A percentile compares a stretch with the other conserved stretches of the same genome.
phyloP scores from a whole-genome alignment of 768 basidiomycete genomes.

The Stropharia rugosoannulata region DNA sequence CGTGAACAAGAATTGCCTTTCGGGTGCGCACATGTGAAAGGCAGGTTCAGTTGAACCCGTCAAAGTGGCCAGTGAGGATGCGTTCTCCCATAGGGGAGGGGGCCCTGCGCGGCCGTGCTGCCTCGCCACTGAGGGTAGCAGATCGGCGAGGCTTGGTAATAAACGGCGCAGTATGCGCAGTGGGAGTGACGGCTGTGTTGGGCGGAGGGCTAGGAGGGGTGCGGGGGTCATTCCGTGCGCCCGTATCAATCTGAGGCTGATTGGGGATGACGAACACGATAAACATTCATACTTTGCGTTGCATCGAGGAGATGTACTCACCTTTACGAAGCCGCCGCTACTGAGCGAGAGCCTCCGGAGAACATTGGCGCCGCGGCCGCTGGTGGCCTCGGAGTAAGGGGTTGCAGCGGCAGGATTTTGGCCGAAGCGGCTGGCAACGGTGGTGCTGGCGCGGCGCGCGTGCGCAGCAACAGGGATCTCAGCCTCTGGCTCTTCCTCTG shows the following conservation, averaged over 20 bases:
- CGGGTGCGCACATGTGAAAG: neutral
- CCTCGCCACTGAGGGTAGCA: slow-evolving; percentile 52
- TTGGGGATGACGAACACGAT: slow-evolving; percentile 11
- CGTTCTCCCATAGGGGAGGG: slow-evolving; percentile 91
- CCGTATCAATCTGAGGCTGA: slow-evolving; percentile 28
- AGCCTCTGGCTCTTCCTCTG: slow-evolving; percentile 37
- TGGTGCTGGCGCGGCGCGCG: slow-evolving; percentile 61
- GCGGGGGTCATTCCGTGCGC: slow-evolving; percentile 33
- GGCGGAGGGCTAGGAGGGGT: slow-evolving; percentile 49
- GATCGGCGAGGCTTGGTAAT: slow-evolving; percentile 48
- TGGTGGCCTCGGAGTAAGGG: slow-evolving; percentile 44
- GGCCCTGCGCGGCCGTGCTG: slow-evolving; percentile 54
- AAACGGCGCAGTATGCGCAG: slow-evolving; percentile 26
- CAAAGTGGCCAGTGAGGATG: slow-evolving; percentile 89
- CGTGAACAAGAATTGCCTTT: slow-evolving; percentile 21
- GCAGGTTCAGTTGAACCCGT: slow-evolving; percentile 71
- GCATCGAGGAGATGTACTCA: slow-evolving; percentile 30
- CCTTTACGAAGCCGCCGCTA: slow-evolving; percentile 52
- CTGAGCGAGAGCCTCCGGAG: slow-evolving; percentile 76
- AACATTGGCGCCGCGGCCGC: slow-evolving; percentile 69
- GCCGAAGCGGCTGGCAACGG: slow-evolving; percentile 52
- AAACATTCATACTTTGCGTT: slow-evolving; percentile 6
- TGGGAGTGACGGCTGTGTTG: slow-evolving; percentile 46
- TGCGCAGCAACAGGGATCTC: slow-evolving; percentile 45
- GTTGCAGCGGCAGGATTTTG: slow-evolving; percentile 35